Conservation (phyloP, 2,329 filamentous ascomycete species). For the Chaetomiaceae sp. region DNA sequence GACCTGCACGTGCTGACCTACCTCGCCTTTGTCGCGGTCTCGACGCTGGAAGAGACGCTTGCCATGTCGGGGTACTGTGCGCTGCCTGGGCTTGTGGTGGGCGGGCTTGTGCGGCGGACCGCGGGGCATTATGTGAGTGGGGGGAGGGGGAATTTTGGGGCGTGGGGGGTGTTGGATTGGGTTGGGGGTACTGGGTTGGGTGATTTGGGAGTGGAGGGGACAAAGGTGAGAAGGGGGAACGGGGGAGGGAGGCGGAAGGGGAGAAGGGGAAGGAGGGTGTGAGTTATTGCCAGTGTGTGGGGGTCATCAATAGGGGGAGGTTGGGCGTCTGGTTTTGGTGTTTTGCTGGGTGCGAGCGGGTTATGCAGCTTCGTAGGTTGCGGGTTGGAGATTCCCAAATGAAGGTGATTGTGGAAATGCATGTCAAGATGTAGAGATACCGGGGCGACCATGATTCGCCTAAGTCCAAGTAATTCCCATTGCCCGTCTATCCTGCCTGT, state of each 20-base stretch:
- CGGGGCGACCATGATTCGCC: too few relatives aligned
- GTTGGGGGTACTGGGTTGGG: conserved; percentile 32
- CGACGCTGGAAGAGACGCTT: conserved; percentile 62
- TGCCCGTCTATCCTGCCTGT: background rate
- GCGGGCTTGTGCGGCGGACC: conserved; percentile 38
- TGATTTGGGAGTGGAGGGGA: conserved; percentile 33
- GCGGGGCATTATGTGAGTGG: conserved; percentile 34
- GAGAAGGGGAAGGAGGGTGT: conserved; percentile 26
- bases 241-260: conserved; percentile 22
- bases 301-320: too few relatives aligned
- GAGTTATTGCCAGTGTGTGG: too few relatives aligned
- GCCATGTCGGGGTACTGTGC: conserved; percentile 63
- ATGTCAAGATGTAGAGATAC: too few relatives aligned
- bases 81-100: conserved; percentile 49
- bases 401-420: too few relatives aligned
- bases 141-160: conserved; percentile 52
- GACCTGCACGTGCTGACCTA: conserved; percentile 68
- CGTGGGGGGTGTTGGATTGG: conserved; percentile 61
- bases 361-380: too few relatives aligned
- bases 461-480: too few relatives aligned
- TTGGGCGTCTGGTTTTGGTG: too few relatives aligned
- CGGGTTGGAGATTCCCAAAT: too few relatives aligned
- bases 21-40: conserved; percentile 57
- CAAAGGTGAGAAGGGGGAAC: conserved; percentile 28
- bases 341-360: background rate